Base-by-base conservation (phyloP, 2,329 filamentous ascomycete species). In the Elsinoe batatas region DNA sequence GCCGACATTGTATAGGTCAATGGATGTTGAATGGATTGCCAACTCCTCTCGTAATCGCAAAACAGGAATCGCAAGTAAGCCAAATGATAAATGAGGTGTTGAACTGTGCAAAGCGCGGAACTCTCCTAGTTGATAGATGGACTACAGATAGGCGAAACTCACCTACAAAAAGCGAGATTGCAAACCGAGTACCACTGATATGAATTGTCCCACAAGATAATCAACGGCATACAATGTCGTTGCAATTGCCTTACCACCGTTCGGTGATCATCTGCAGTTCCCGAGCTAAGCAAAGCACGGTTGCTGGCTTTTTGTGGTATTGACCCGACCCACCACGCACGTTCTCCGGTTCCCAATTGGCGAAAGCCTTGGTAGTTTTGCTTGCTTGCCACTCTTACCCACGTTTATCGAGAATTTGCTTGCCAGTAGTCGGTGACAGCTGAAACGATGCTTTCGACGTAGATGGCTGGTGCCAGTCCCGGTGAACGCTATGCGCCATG, bases 401-500 rank as follows among this genome's bases (percentile, higher is more conserved):
- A 37, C 47, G 47, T 51, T 38, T 32, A 18, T 37, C 35, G 32
- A 33, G 44, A 33, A 35, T 38, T 15, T 38, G 33, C 18, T 51
- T 51, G 37, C 47, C 32, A 38, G 32, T n/a, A 37, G 33, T 38
- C 47, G 47, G 47, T 37, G 26, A 51, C 32, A 35, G 47, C 33
- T 51, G 47, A 51, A 51, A 51, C 47, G 20, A 17, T 22, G 47
- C 32, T 22, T 11, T 26, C 47, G 18, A 51, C 47, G 47, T 51
- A 51, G 47, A 51, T 51, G 47, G 47, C 47, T 51, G 47, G 47
- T 20, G 47, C 47, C 32, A 36, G 47, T 37, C 35, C 47, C 47
- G 47, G 47, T 51, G 35, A 51, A 37, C 32, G 47, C 33, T 51
- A 51, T 51, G 22, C 32, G 32, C 8, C 36, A 36, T 51, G 47